These are phyloP conservation scores for Saccharomycopsis capsularis DNA, from an alignment of 805 yeast species.

Conservation along the genomic window DNA sequence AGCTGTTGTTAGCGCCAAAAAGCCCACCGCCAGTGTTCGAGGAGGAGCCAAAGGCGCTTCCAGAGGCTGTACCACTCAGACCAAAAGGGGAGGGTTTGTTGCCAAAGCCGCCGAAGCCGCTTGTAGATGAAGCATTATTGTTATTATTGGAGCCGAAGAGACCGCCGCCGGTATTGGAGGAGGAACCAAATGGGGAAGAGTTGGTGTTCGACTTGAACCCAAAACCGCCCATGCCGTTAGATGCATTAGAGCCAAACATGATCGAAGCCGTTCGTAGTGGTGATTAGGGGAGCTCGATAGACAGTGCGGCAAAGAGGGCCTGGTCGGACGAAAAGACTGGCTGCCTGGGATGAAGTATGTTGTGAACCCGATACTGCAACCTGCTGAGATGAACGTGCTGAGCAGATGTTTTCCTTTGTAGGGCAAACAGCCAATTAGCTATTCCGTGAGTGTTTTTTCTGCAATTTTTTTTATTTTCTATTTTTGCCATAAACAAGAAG, in stretches of 20 bases:
- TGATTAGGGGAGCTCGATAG: too few species aligned
- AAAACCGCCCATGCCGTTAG: constrained; percentile 19
- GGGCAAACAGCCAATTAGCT: too few species aligned
- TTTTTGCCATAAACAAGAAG: too few species aligned
- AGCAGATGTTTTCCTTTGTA: too few species aligned
- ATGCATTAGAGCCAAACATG: constrained; percentile 14
- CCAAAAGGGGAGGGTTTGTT: constrained; percentile 22
- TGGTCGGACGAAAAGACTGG: too few species aligned
- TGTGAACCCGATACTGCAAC: too few species aligned
- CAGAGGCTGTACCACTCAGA: constrained; percentile 26
- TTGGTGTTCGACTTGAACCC: constrained; percentile 16
- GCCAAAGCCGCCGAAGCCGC: constrained; percentile 28
- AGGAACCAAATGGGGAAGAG: constrained; percentile 17
- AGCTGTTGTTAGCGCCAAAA: constrained; percentile 26
- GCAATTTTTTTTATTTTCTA: too few species aligned
- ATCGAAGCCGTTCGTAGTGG: too few species aligned
- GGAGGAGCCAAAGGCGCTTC: constrained; percentile 38
- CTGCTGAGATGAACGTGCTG: too few species aligned
- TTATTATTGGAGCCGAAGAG: constrained; percentile 33
- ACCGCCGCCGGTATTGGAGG: constrained; percentile 30
- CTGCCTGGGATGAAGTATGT: too few species aligned
- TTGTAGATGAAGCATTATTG: constrained; percentile 23
- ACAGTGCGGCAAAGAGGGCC: too few species aligned
- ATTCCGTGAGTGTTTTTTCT: too few species aligned
- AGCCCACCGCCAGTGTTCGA: constrained; percentile 21